Percentiles rank a stretch among this genome's conserved stretches.
These are phyloP conservation scores for Coix lacrymajobi DNA, from an alignment of 176 grass and related monocot species.

Conservation along the genomic window DNA sequence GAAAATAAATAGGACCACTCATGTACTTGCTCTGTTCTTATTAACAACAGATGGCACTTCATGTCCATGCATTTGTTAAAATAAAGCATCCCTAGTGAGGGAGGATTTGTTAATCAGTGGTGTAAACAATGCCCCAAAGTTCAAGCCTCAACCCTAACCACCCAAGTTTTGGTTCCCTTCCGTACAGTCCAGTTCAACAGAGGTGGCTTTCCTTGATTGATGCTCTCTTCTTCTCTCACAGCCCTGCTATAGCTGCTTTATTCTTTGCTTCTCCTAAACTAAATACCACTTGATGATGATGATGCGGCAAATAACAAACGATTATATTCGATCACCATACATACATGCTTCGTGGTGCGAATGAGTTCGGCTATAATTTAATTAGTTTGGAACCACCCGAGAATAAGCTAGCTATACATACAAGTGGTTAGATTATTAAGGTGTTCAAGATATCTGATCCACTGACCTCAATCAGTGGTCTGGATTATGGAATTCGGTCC, in stretches of 20 bases:
- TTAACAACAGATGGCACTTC: not conserved
- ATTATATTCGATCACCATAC: not conserved
- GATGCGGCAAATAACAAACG: not conserved
- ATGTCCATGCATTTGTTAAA: constrained; percentile 2
- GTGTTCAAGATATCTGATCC: not conserved
- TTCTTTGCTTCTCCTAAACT: constrained; percentile 43
- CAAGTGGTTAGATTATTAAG: not conserved
- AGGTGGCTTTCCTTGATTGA: constrained; percentile 8
- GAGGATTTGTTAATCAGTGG: not conserved
- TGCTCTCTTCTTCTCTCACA: not conserved
- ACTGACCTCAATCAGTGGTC: not conserved
- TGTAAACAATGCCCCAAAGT: constrained; percentile 9
- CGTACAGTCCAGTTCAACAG: constrained; percentile 35
- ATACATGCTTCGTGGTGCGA: not conserved
- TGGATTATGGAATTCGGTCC: not conserved
- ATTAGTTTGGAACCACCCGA: constrained; percentile 19
- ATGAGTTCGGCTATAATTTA: not conserved
- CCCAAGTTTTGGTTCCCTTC: constrained; percentile 10
- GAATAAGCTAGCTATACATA: not conserved
- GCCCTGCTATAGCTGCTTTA: constrained; percentile 14
- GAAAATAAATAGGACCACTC: not conserved
- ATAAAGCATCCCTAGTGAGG: not conserved
- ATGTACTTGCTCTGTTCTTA: constrained; percentile 3
- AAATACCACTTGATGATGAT: not conserved
- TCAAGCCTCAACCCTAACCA: constrained; percentile 11